Conservation (phyloP, 1,139 yeast species). For the Saccharomyces hybrid region DNA sequence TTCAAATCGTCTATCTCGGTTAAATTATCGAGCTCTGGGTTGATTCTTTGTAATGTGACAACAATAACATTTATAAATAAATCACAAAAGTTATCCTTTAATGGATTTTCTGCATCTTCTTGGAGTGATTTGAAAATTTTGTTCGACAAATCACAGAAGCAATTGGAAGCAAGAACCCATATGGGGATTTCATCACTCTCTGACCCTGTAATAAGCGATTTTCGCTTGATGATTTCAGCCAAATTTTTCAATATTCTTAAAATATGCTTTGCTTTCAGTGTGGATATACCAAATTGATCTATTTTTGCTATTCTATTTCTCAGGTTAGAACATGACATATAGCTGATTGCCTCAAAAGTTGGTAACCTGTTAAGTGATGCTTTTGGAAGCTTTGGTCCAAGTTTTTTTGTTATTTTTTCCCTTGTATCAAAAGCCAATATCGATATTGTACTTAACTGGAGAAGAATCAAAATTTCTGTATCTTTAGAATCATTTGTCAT, state of each 20-base stretch:
- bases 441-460: slow-evolving; percentile 46
- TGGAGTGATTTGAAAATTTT: slow-evolving; percentile 34
- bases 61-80: slow-evolving; percentile 19
- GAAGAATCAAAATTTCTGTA: slow-evolving; percentile 41
- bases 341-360: slow-evolving; percentile 59
- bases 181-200: slow-evolving; percentile 23
- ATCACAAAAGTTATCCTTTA: slow-evolving; percentile 14
- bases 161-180: slow-evolving; percentile 29
- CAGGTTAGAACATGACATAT: slow-evolving; percentile 41
- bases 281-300: slow-evolving; percentile 29
- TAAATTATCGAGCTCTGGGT: slow-evolving; percentile 24
- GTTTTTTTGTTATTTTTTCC: slow-evolving; percentile 40
- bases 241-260: slow-evolving; percentile 35
- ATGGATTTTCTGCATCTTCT: slow-evolving; percentile 10
- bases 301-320: slow-evolving; percentile 33
- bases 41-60: slow-evolving; percentile 16
- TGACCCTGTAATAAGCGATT: slow-evolving; percentile 35
- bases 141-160: slow-evolving; percentile 39
- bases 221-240: slow-evolving; percentile 37
- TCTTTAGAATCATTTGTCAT: slow-evolving; percentile 30
- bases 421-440: slow-evolving; percentile 56
- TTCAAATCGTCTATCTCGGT: slow-evolving; percentile 45
- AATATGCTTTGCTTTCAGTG: slow-evolving; percentile 44
- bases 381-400: slow-evolving; percentile 26
- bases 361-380: slow-evolving; percentile 43